A percentile compares a stretch with the other conserved stretches of the same genome.
Evolutionary conservation across 1,139 yeast genomes (phyloP).

Genomic region (Petasospora fabianii): DNA sequence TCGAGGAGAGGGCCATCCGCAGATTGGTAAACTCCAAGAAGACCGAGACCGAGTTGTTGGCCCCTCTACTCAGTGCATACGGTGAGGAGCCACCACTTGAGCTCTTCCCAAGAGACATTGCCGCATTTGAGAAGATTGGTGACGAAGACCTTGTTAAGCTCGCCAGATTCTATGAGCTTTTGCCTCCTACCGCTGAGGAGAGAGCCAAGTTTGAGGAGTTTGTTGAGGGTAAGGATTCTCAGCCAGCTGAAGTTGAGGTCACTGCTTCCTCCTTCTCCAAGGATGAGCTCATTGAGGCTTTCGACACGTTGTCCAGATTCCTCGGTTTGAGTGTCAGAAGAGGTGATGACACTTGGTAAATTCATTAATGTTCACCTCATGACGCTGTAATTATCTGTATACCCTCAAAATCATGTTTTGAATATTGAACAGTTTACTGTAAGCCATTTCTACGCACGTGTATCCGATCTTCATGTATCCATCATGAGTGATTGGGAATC

Average conservation of each 20-base stretch:
- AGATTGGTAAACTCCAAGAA: conserved; percentile 51
- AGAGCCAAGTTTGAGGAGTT: conserved; percentile 45
- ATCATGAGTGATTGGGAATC: conserved; percentile 28
- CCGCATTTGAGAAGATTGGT: conserved; percentile 46
- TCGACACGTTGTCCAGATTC: conserved; percentile 63
- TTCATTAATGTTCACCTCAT: neutral
- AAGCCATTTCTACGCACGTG: conserved; percentile 21
- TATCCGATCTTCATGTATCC: conserved; percentile 19
- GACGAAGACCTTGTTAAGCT: conserved; percentile 47
- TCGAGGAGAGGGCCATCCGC: conserved; percentile 64
- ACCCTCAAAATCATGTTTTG: neutral
- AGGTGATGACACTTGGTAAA: conserved; percentile 47
- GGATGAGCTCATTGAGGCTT: conserved; percentile 48
- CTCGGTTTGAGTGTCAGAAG: conserved; percentile 60
- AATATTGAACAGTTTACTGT: neutral
- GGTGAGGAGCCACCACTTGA: conserved; percentile 61
- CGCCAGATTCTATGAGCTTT: conserved; percentile 66
- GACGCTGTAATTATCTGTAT: neutral
- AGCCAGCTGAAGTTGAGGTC: conserved; percentile 33
- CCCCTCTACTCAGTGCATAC: conserved; percentile 63
- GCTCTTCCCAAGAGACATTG: conserved; percentile 58
- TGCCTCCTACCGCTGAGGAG: conserved; percentile 49
- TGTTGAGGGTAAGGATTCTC: conserved; percentile 41
- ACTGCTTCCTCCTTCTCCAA: conserved; percentile 36
- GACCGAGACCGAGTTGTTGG: conserved; percentile 39